Percentiles rank a stretch among this genome's conserved stretches.
phyloP scores from a whole-genome alignment of 148 eudicot genomes.

The Pouteria glomerata region DNA sequence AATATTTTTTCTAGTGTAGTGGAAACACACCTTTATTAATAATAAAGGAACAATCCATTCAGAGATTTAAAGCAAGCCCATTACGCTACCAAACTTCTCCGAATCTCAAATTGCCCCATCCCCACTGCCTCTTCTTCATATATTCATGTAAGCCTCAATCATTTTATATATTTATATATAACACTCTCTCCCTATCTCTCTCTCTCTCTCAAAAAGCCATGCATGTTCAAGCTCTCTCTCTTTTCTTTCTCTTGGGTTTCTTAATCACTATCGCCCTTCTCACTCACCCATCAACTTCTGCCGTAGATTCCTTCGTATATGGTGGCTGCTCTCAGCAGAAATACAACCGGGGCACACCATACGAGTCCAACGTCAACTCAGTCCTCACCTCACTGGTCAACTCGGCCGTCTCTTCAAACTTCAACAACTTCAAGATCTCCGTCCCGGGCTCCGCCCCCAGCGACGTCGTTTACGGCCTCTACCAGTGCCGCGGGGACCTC shows the following conservation, averaged over 20 bases:
- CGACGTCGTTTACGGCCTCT: slow-evolving; percentile 30
- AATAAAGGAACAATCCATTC: too few relatives aligned
- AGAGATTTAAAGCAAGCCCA: too few relatives aligned
- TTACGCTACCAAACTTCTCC: too few relatives aligned
- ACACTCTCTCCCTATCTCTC: background rate
- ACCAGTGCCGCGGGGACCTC: slow-evolving; percentile 41
- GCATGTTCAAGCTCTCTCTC: background rate
- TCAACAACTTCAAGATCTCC: slow-evolving; percentile 29
- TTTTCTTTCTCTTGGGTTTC: slow-evolving; percentile 5
- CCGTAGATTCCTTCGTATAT: slow-evolving; percentile 26
- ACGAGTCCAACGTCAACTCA: slow-evolving; percentile 41
- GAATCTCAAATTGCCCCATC: too few relatives aligned
- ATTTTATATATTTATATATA: too few relatives aligned
- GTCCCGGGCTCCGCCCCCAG: slow-evolving; percentile 15
- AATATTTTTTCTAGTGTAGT: too few relatives aligned
- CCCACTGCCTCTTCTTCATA: too few relatives aligned
- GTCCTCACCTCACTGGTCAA: slow-evolving; percentile 35
- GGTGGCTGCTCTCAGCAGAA: slow-evolving; percentile 38
- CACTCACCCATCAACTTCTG: slow-evolving; percentile 8
- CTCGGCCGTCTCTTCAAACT: slow-evolving; percentile 31
- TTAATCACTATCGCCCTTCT: background rate
- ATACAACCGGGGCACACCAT: slow-evolving; percentile 25
- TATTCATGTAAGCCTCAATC: too few relatives aligned
- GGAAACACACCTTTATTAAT: too few relatives aligned
- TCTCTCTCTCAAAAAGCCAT: background rate